These are phyloP conservation scores for Mycena crocata DNA, from an alignment of 768 basidiomycete species.

Conservation along the genomic window DNA sequence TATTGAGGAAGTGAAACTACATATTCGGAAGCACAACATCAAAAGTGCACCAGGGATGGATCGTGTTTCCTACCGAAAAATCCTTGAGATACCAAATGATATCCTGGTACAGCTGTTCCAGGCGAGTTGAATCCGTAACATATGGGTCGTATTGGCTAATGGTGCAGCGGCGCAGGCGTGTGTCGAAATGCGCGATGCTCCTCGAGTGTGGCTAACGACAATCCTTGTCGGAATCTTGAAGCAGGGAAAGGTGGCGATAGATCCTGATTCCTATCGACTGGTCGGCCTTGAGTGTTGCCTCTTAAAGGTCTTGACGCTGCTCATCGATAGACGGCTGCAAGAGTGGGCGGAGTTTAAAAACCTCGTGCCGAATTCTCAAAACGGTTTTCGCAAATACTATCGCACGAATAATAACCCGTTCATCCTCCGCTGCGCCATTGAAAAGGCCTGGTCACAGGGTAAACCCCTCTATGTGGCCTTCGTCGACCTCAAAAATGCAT, in stretches of 20 bases:
- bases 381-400: conserved; percentile 42
- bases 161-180: conserved; percentile 2
- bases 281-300: conserved; percentile 39
- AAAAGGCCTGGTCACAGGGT: too few relatives aligned
- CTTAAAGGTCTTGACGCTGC: too few relatives aligned
- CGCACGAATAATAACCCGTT: too few relatives aligned
- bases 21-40: conserved; percentile 18
- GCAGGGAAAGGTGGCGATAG: neutral
- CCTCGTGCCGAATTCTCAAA: conserved; percentile 45
- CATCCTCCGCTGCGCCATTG: too few relatives aligned
- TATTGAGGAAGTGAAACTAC: conserved; percentile 11
- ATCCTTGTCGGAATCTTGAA: conserved; percentile 33
- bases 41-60: conserved; percentile 15
- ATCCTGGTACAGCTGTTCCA: conserved; percentile 17
- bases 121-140: neutral
- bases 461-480: too few relatives aligned
- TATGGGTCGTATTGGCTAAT: neutral
- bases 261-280: conserved; percentile 33
- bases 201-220: conserved; percentile 21
- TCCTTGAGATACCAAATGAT: conserved; percentile 20
- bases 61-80: conserved; percentile 12
- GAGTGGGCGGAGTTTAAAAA: conserved; percentile 32
- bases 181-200: conserved; percentile 3
- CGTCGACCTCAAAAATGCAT: too few relatives aligned
- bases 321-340: conserved; percentile 35